A percentile compares a stretch with the other conserved stretches of the same genome.
phyloP scores from a whole-genome alignment of 2,329 filamentous ascomycete species.

The Plectosphaerella plurivora region DNA sequence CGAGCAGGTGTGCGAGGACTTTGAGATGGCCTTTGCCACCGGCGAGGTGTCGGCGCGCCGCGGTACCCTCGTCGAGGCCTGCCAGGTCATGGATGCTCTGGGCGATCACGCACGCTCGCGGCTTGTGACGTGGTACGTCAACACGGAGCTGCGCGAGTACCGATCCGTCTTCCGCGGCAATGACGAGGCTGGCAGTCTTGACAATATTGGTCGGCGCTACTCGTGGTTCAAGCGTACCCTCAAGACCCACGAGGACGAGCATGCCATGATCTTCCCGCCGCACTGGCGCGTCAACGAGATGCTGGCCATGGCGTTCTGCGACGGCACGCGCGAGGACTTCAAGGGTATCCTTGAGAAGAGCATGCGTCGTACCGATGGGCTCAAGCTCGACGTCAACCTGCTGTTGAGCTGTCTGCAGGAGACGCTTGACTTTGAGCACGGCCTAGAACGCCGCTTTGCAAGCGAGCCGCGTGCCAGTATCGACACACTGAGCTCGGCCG shows the following conservation, averaged over 20 bases:
- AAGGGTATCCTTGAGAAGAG: constrained; percentile 86
- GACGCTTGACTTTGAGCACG: constrained; percentile 95
- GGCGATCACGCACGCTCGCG: constrained; percentile 80
- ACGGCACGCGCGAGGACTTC: constrained; percentile 93
- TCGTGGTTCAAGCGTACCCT: constrained; percentile 96
- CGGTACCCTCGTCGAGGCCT: constrained; percentile 76
- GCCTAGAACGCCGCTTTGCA: constrained; percentile 77
- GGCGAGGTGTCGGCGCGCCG: constrained; percentile 70
- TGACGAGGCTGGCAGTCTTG: constrained; percentile 90
- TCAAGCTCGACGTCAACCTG: constrained; percentile 83
- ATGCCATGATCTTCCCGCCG: constrained; percentile 79
- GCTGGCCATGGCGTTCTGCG: constrained; percentile 87
- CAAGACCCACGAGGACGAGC: constrained; percentile 93
- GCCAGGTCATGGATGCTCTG: constrained; percentile 89
- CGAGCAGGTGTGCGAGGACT: constrained; percentile 98
- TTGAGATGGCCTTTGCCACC: constrained; percentile 91
- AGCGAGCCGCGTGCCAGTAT: constrained; percentile 73
- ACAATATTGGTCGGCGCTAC: constrained; percentile 93
- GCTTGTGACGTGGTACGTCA: constrained; percentile 94
- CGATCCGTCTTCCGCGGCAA: constrained; percentile 93
- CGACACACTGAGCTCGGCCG: constrained; percentile 78
- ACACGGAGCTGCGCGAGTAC: constrained; percentile 93
- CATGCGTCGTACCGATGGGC: constrained; percentile 72
- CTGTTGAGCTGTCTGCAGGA: constrained; percentile 87
- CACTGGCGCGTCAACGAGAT: constrained; percentile 89